Evolutionary conservation across 805 yeast genomes (phyloP), one percentile per base, ranked within the genome.

Genomic region (Candida khao-thaluensis): DNA sequence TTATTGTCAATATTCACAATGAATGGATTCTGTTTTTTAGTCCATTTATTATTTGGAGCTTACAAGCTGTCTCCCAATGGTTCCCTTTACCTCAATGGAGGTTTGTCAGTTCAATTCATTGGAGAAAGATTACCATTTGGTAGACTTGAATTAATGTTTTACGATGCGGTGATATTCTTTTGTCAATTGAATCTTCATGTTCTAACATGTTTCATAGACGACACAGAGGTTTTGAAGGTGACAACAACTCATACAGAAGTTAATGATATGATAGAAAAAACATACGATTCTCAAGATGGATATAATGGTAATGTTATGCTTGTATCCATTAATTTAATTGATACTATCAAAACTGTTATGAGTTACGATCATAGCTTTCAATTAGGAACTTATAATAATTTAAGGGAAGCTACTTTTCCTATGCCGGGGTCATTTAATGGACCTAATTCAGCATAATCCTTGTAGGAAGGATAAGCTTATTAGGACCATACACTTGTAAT

Each of bases 241-340:
- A 39, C 37, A 9, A 22, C 22, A 3, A 27, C 6, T 2, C 20
- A 18, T 3, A 16, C 39, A 2, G 30, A 34, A 10, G 7, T 12
- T 2, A 21, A 23, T 28, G 41, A 37, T 14, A 15, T n/a, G 16
- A 42, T 48, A n/a, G 54, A 49, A 12, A 44, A 40, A 30, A 40
- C 42, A 20, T 52, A 53, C 15, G 35, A 42, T 6, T 56, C 49
- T 27, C 54, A 57, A 10, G 73, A 69, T 48, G 74, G 74, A 2
- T 68, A 60, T 48, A 59, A 53, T 35, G 73, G 74, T 2, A 61
- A 63, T 30, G 71, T 68, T 7, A 41, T 41, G 28, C 47, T 69
- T 24, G 17, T 66, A 15, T 44, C 54, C 2, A 42, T 69, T 14
- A 57, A 66, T 25, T 20, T 47, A 17, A 20, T 42, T 2, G 36